phyloP scores from a whole-genome alignment of 768 basidiomycete genomes.

The Amanita exitialis region DNA sequence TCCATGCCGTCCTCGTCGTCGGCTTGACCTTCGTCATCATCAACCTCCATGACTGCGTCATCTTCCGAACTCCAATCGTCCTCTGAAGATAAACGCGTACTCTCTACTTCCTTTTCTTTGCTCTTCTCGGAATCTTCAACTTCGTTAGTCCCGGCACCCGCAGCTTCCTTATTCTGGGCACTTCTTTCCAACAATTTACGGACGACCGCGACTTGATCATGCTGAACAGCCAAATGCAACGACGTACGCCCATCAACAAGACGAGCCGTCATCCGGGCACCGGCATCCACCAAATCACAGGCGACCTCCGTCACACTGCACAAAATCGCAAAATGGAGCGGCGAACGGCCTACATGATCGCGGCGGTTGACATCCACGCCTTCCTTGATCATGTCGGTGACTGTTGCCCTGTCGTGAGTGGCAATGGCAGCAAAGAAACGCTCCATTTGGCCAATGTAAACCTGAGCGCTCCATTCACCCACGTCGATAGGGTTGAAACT shows the following conservation, averaged over 20 bases:
- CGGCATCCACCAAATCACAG: conserved; percentile 40
- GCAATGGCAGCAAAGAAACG: conserved; percentile 50
- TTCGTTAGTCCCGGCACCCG: conserved; percentile 12
- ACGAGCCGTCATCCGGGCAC: conserved; percentile 44
- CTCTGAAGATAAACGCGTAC: conserved; percentile 27
- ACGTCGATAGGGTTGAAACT: conserved; percentile 60
- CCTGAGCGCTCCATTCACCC: conserved; percentile 55
- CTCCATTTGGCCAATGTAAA: conserved; percentile 44
- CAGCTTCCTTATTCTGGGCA: conserved; percentile 24
- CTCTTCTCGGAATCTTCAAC: conserved; percentile 18
- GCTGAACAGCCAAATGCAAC: conserved; percentile 47
- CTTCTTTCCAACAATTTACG: conserved; percentile 43
- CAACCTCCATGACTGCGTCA: conserved; percentile 24
- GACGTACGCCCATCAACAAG: conserved; percentile 47
- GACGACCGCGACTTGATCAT: conserved; percentile 29
- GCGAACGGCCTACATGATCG: conserved; percentile 53
- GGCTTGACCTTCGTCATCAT: conserved; percentile 20
- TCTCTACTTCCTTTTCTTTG: conserved; percentile 13
- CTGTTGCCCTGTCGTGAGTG: conserved; percentile 27
- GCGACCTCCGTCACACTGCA: conserved; percentile 35
- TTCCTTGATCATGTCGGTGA: conserved; percentile 29
- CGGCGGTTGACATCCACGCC: conserved; percentile 39
- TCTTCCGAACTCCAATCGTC: conserved; percentile 42
- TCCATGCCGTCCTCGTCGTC: conserved; percentile 16
- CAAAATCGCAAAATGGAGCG: conserved; percentile 49